Evolutionary conservation across 1,139 yeast species (phyloP).

Genomic region (Candida sanyaensis): DNA sequence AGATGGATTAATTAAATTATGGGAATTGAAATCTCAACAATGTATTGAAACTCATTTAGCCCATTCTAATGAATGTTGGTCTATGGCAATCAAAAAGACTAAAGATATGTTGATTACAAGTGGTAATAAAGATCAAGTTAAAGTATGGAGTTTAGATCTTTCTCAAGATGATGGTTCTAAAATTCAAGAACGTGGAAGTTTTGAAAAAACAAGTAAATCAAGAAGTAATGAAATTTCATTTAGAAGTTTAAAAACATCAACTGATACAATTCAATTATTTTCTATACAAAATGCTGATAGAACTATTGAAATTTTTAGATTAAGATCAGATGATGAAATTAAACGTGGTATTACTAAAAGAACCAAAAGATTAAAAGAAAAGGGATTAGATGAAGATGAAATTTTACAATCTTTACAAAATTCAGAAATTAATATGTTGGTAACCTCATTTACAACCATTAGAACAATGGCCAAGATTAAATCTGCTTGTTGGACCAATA

Average conservation of each 20-base stretch:
- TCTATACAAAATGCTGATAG: constrained; percentile 78
- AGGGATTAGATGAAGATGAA: constrained; percentile 64
- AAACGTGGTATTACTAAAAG: constrained; percentile 77
- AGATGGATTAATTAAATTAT: constrained; percentile 86
- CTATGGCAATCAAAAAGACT: constrained; percentile 51
- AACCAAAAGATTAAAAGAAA: constrained; percentile 75
- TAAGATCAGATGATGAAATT: constrained; percentile 78
- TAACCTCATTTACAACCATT: constrained; percentile 64
- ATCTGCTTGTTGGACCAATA: constrained; percentile 55
- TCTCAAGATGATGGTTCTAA: constrained; percentile 52
- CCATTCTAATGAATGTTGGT: constrained; percentile 93
- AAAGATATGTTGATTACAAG: constrained; percentile 60
- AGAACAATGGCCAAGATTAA: constrained; percentile 60
- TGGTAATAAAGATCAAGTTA: constrained; percentile 80
- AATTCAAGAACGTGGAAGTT: constrained; percentile 60
- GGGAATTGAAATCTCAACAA: constrained; percentile 91
- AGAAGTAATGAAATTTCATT: constrained; percentile 69
- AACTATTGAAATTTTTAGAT: constrained; percentile 78
- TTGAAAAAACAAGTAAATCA: constrained; percentile 78
- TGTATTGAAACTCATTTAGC: constrained; percentile 95
- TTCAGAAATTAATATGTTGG: constrained; percentile 57
- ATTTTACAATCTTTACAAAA: constrained; percentile 53
- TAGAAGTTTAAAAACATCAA: constrained; percentile 25
- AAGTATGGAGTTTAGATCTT: constrained; percentile 75
- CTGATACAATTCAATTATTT: constrained; percentile 44